Conservation (phyloP, 257 asterid species). For the Primulina tabacum region DNA sequence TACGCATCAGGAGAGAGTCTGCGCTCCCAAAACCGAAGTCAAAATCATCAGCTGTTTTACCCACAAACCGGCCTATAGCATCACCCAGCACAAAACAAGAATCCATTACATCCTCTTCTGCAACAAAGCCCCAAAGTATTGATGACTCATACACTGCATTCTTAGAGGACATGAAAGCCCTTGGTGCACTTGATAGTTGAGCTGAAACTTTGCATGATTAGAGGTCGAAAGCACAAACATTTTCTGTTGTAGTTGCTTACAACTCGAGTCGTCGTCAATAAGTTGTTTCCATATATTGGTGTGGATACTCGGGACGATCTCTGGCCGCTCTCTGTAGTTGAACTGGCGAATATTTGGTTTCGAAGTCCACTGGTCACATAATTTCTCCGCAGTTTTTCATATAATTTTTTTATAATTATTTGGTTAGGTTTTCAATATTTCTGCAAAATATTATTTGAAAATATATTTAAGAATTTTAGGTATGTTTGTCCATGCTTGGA, state of each 20-base stretch:
- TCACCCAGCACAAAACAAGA: slow-evolving; percentile 45
- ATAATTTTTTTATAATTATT: too few species aligned
- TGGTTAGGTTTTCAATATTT: too few species aligned
- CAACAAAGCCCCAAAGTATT: slow-evolving; percentile 64
- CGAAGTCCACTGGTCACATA: neutral
- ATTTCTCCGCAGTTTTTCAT: neutral
- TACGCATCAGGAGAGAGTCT: slow-evolving; percentile 80
- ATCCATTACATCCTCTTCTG: slow-evolving; percentile 36
- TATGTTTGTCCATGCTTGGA: neutral
- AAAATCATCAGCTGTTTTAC: slow-evolving; percentile 28
- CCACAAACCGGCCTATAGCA: slow-evolving; percentile 44
- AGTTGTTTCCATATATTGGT: neutral
- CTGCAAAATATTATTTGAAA: too few species aligned
- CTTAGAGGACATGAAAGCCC: slow-evolving; percentile 92
- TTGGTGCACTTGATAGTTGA: slow-evolving; percentile 81
- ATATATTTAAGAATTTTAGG: too few species aligned
- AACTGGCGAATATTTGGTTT: neutral
- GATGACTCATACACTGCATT: slow-evolving; percentile 87
- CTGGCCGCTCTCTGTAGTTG: neutral
- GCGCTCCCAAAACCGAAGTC: slow-evolving; percentile 66
- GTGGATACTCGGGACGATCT: neutral
- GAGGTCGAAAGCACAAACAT: neutral
- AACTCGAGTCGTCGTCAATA: neutral
- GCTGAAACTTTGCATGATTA: slow-evolving; percentile 1
- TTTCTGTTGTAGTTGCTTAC: slow-evolving; percentile 1